Percentiles rank a stretch among this genome's conserved stretches.
phyloP scores from a whole-genome alignment of 768 basidiomycete species.

The Russula earlei region DNA sequence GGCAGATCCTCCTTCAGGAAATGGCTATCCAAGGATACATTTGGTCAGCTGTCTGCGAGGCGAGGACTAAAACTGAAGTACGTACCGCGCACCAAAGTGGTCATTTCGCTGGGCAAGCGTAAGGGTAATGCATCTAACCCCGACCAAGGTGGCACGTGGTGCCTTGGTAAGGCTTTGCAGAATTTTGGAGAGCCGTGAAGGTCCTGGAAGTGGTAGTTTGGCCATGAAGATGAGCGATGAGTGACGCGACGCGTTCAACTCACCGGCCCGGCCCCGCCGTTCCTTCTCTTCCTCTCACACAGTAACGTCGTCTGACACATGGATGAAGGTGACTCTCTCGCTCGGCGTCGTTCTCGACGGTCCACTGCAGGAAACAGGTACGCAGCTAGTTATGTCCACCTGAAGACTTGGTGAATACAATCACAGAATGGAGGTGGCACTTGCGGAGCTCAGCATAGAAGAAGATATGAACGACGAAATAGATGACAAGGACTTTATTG shows the following conservation, averaged over 20 bases:
- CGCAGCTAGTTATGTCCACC: slow-evolving; percentile 4
- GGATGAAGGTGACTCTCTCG: slow-evolving; percentile 37
- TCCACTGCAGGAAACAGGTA: slow-evolving; percentile 77
- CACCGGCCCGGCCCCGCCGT: too few species aligned
- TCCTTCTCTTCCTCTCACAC: too few species aligned
- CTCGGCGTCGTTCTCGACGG: slow-evolving; percentile 50
- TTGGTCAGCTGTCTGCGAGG: not conserved
- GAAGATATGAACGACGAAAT: slow-evolving; percentile 43
- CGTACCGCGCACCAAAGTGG: slow-evolving; percentile 68
- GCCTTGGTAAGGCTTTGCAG: slow-evolving; percentile 40
- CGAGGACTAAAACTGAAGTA: not conserved
- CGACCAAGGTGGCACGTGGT: slow-evolving; percentile 41
- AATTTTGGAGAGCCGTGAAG: slow-evolving; percentile 47
- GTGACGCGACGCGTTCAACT: too few species aligned
- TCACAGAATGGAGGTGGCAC: slow-evolving; percentile 63
- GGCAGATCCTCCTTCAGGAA: slow-evolving; percentile 75
- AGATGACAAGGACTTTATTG: slow-evolving; percentile 63
- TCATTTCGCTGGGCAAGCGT: slow-evolving; percentile 54
- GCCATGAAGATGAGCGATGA: too few species aligned
- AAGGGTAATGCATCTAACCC: slow-evolving; percentile 44
- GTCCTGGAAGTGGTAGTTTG: slow-evolving; percentile 33
- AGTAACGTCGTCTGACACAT: too few species aligned
- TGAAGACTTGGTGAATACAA: slow-evolving; percentile 2
- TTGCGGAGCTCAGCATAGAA: slow-evolving; percentile 54
- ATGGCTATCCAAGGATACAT: slow-evolving; percentile 36